Base-by-base conservation (phyloP, 2,329 filamentous ascomycete species). In the Alternaria solani region DNA sequence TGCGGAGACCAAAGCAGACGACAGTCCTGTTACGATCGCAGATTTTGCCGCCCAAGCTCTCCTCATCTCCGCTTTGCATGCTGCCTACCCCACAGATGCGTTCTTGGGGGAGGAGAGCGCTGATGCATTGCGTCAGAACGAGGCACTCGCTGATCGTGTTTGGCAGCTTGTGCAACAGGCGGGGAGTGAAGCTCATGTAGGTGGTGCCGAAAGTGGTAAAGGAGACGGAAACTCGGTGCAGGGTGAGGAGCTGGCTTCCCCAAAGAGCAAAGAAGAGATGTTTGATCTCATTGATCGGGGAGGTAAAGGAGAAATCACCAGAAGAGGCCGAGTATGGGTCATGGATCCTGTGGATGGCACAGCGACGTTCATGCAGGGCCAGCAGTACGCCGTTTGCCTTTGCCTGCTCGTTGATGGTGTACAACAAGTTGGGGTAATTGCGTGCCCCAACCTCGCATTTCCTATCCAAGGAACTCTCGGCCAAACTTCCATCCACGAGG, bases 301-400 rank as follows among this genome's bases (percentile, higher is more conserved):
- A 7, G 88, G 88, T 2, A 84, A 78, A 2, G 82, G 82, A 1
- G 81, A 76, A 7, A 81, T 82, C 4, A 81, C 86, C 28, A 57
- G 59, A 23, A 78, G 83, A n/a, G 76, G 77, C 1, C 60, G 77
- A 1, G 82, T 86, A 52, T 90, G 88, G 88, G 83, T 87, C 30
- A 83, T 90, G 71, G 88, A 90, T 68, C 88, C 88, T 0, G 85
- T 90, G 7, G 88, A 90, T 65, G 88, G 88, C 30, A 90, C 88
- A 1, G 85, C 84, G 16, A 85, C 87, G 0, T 90, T 88, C 59
- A 83, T 90, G 64, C 78, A 78, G 39, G 85, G 85, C 3, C 82
- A 87, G 74, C 88, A 90, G 75, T 90, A 89, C 55, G 87, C 85
- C 3, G 86, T 90, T 4, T 86, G 86, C 61, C 77, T 89, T 20